phyloP scores from a whole-genome alignment of 1,139 yeast genomes.

The Hyphopichia buzzinii region DNA sequence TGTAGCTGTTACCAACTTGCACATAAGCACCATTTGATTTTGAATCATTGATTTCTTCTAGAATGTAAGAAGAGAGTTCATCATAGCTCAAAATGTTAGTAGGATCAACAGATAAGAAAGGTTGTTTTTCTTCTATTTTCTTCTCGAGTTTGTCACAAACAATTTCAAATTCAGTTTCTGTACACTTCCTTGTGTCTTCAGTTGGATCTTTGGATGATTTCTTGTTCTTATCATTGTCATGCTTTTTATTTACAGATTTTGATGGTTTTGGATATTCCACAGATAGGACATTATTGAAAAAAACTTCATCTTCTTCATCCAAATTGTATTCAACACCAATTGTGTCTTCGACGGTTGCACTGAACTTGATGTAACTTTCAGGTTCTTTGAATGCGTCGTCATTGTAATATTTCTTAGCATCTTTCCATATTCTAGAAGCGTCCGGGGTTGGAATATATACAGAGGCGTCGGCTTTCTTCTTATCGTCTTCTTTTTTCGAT shows the following conservation, averaged over 20 bases:
- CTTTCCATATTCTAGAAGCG: slow-evolving; percentile 82
- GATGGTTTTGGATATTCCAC: slow-evolving; percentile 25
- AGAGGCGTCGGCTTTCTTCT: slow-evolving; percentile 35
- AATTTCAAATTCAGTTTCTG: slow-evolving; percentile 85
- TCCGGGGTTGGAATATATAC: slow-evolving; percentile 97
- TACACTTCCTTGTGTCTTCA: slow-evolving; percentile 32
- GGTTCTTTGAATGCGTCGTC: slow-evolving; percentile 68
- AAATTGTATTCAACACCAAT: slow-evolving; percentile 82
- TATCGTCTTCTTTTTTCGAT: slow-evolving; percentile 19
- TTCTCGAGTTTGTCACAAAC: slow-evolving; percentile 74
- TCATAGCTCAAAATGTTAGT: slow-evolving; percentile 66
- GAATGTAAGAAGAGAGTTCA: slow-evolving; percentile 56
- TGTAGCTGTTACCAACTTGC: slow-evolving; percentile 28
- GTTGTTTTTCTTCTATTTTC: slow-evolving; percentile 76
- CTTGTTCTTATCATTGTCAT: slow-evolving; percentile 13
- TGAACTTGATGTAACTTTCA: slow-evolving; percentile 76
- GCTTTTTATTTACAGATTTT: slow-evolving; percentile 5
- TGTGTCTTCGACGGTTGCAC: slow-evolving; percentile 95
- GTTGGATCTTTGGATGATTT: slow-evolving; percentile 14
- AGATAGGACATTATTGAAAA: slow-evolving; percentile 45
- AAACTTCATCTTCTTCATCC: slow-evolving; percentile 86
- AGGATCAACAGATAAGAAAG: slow-evolving; percentile 85
- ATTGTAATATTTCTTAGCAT: slow-evolving; percentile 67
- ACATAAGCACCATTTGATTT: slow-evolving; percentile 28
- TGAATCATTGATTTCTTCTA: slow-evolving; percentile 33